A percentile compares a stretch with the other conserved stretches of the same genome.
Conservation (phyloP, 2,329 filamentous ascomycete genomes). For the Ambrosiella beaveri region DNA sequence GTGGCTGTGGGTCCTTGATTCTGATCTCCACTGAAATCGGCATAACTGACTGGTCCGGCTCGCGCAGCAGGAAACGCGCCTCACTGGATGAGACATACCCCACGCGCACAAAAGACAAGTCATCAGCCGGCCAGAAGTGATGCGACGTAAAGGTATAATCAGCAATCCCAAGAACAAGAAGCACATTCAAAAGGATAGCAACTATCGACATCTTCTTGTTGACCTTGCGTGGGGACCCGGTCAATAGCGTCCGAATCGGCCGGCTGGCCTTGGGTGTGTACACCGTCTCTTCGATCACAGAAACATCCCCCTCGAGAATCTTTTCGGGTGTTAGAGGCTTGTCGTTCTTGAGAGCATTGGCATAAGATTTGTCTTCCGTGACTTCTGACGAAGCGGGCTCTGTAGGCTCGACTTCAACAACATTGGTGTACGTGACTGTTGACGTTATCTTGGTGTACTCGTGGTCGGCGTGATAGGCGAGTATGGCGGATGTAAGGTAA, state of each 20-base stretch:
- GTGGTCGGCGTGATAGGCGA: slow-evolving; percentile 37
- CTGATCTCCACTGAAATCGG: slow-evolving; percentile 57
- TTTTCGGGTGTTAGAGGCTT: background rate
- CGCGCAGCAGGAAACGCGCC: slow-evolving; percentile 68
- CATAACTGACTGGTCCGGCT: slow-evolving; percentile 58
- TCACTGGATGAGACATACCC: slow-evolving; percentile 71
- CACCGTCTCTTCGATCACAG: slow-evolving; percentile 29
- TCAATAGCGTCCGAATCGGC: slow-evolving; percentile 49
- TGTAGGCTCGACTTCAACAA: slow-evolving; percentile 35
- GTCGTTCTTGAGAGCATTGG: background rate
- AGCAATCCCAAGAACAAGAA: slow-evolving; percentile 49
- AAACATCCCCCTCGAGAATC: slow-evolving; percentile 21
- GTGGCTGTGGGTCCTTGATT: slow-evolving; percentile 31
- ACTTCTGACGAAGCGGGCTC: background rate
- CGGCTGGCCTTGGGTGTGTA: slow-evolving; percentile 28
- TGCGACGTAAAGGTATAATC: slow-evolving; percentile 66
- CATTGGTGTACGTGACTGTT: slow-evolving; percentile 33
- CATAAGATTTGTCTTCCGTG: background rate
- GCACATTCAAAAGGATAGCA: slow-evolving; percentile 56
- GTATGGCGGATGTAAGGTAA: slow-evolving; percentile 47
- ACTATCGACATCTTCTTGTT: slow-evolving; percentile 47
- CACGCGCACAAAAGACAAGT: slow-evolving; percentile 70
- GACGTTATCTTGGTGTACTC: slow-evolving; percentile 26
- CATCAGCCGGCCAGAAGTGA: slow-evolving; percentile 49
- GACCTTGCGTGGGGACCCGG: slow-evolving; percentile 58